Conservation (phyloP, 2,329 filamentous ascomycete species). For the Pseudopyrenochaeta lycopersici region DNA sequence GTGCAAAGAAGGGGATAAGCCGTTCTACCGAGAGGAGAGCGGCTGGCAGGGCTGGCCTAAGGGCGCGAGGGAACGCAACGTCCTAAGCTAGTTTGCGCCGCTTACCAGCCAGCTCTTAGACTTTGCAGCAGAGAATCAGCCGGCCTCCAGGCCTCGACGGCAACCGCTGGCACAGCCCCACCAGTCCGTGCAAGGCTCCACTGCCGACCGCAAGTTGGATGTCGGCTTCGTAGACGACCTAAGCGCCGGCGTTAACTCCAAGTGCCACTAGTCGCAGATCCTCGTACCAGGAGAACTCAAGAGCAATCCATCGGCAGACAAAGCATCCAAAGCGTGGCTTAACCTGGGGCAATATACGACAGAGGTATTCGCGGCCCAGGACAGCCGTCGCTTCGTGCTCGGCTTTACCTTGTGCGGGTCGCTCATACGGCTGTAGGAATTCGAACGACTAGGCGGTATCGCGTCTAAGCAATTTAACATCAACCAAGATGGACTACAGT, state of each 20-base stretch:
- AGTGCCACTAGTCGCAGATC: slow-evolving; percentile 53
- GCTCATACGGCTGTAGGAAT: slow-evolving; percentile 58
- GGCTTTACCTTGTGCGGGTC: slow-evolving; percentile 60
- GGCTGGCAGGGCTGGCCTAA: slow-evolving; percentile 30
- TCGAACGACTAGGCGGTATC: slow-evolving; percentile 58
- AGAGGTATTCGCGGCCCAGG: slow-evolving; percentile 51
- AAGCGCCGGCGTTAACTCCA: slow-evolving; percentile 22
- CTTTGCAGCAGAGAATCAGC: slow-evolving; percentile 20
- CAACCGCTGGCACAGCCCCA: slow-evolving; percentile 26
- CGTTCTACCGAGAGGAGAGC: slow-evolving; percentile 27
- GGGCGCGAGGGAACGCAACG: slow-evolving; percentile 27
- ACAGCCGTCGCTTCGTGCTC: slow-evolving; percentile 51
- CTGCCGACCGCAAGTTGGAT: slow-evolving; percentile 33
- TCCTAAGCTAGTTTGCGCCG: slow-evolving; percentile 29
- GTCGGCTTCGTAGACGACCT: slow-evolving; percentile 32
- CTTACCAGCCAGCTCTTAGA: slow-evolving; percentile 22
- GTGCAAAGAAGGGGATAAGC: slow-evolving; percentile 29
- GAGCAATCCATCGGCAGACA: slow-evolving; percentile 55
- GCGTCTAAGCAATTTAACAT: slow-evolving; percentile 58
- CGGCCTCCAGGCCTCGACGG: slow-evolving; percentile 14
- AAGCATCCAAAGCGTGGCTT: slow-evolving; percentile 35
- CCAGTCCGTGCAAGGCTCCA: slow-evolving; percentile 31
- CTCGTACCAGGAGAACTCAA: slow-evolving; percentile 59
- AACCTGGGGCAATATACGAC: slow-evolving; percentile 57
- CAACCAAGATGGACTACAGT: slow-evolving; percentile 54